phyloP scores from a whole-genome alignment of 371 early-diverging fungal genomes.

The Mucor saturninus region DNA sequence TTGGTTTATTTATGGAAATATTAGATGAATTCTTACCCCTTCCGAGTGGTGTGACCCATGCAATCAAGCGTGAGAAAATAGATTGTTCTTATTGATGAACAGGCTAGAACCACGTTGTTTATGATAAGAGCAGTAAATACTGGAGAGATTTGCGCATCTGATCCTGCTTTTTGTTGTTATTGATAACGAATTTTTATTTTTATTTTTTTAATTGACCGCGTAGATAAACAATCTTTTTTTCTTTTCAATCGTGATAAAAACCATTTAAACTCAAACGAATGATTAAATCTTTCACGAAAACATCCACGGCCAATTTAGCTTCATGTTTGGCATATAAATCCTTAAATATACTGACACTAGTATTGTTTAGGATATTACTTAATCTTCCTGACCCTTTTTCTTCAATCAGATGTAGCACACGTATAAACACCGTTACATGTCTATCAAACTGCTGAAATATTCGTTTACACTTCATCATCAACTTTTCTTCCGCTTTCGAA shows the following conservation, averaged over 20 bases:
- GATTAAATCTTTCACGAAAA: constrained; percentile 38
- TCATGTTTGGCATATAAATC: constrained; percentile 34
- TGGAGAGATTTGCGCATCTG: no score
- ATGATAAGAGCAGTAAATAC: no score
- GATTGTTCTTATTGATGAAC: background rate
- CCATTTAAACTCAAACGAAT: constrained; percentile 30
- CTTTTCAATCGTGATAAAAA: constrained; percentile 10
- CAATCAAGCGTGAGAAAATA: constrained; percentile 9
- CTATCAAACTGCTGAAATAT: constrained; percentile 39
- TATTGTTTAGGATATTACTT: constrained; percentile 37
- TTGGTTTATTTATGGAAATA: background rate
- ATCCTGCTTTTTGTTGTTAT: no score
- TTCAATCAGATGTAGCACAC: constrained; percentile 42
- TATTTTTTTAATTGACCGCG: background rate
- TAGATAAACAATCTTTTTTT: constrained; percentile 5
- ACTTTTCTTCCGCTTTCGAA: constrained; percentile 9
- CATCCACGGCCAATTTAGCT: constrained; percentile 30
- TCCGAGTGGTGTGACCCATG: constrained; percentile 13
- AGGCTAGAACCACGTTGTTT: no score
- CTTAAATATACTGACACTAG: constrained; percentile 21
- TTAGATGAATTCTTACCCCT: background rate
- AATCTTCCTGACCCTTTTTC: constrained; percentile 46
- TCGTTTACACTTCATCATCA: constrained; percentile 17
- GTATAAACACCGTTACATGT: constrained; percentile 37
- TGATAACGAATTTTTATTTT: background rate